A percentile compares a stretch with the other conserved stretches of the same genome.
These are phyloP conservation scores for Phlyctochytrium planicorne DNA, from an alignment of 192 early-diverging fungal species.

Conservation along the genomic window DNA sequence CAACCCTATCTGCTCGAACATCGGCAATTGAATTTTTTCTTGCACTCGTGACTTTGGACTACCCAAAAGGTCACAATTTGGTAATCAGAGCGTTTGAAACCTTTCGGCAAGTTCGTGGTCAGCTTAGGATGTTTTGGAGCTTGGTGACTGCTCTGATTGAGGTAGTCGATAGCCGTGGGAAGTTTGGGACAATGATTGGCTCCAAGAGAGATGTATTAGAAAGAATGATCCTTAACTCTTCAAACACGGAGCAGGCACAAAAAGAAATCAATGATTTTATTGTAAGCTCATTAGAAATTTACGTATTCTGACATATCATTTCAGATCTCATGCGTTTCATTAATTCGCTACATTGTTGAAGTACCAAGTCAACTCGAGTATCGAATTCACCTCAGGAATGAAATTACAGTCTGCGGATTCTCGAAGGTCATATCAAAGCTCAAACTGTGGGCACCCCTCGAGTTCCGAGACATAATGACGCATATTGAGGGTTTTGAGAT, in stretches of 20 bases:
- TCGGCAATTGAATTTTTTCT: constrained; percentile 44
- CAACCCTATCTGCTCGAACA: constrained; percentile 32
- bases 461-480: constrained; percentile 40
- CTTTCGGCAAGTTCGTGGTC: constrained; percentile 18
- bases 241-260: constrained; percentile 33
- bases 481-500: constrained; percentile 43
- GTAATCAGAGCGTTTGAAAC: constrained; percentile 43
- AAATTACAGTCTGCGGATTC: constrained; percentile 40
- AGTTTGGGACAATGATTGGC: constrained; percentile 43
- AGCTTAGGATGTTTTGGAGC: constrained; percentile 29
- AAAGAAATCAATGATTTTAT: constrained; percentile 43
- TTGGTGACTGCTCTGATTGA: constrained; percentile 25
- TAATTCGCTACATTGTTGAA: constrained; percentile 42
- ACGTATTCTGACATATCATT: neutral
- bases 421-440: constrained; percentile 30
- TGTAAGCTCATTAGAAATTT: constrained; percentile 17
- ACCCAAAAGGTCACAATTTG: constrained; percentile 44
- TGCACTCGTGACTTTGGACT: constrained; percentile 40
- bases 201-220: constrained; percentile 10
- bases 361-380: constrained; percentile 45
- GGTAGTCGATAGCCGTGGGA: constrained; percentile 35
- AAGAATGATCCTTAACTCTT: constrained; percentile 18
- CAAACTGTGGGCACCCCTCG: constrained; percentile 43
- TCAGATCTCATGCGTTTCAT: constrained; percentile 38
- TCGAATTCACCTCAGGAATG: constrained; percentile 43